Evolutionary conservation across 2,329 filamentous ascomycete species (phyloP).

Genomic region (Colletotrichum sp.): DNA sequence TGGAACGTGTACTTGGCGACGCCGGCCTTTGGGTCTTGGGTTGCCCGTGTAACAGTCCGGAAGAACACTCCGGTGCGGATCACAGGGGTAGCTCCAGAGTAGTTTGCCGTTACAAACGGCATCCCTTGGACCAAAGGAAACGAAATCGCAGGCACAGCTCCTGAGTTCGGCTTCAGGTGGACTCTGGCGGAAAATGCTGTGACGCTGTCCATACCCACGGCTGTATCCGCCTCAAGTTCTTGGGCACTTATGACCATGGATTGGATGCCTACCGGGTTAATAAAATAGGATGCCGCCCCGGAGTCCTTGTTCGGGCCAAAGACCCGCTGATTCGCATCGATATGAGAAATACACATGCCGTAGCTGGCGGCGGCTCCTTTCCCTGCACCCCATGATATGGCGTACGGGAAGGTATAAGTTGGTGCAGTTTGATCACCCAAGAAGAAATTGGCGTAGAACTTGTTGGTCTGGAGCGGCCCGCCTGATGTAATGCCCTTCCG

Average conservation of each 20-base stretch:
- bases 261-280: slow-evolving; percentile 83
- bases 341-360: slow-evolving; percentile 80
- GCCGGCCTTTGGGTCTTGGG: slow-evolving; percentile 62
- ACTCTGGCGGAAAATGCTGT: slow-evolving; percentile 69
- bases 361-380: slow-evolving; percentile 68
- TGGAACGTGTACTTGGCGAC: slow-evolving; percentile 78
- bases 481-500: slow-evolving; percentile 53
- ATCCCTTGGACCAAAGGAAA: slow-evolving; percentile 91
- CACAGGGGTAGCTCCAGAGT: slow-evolving; percentile 71
- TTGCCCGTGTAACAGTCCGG: slow-evolving; percentile 64
- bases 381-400: slow-evolving; percentile 71
- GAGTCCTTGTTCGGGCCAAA: slow-evolving; percentile 64
- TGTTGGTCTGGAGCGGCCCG: slow-evolving; percentile 73
- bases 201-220: slow-evolving; percentile 56
- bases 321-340: slow-evolving; percentile 69
- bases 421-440: slow-evolving; percentile 73
- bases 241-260: slow-evolving; percentile 80
- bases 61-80: slow-evolving; percentile 81
- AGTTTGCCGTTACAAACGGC: slow-evolving; percentile 82
- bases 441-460: slow-evolving; percentile 83
- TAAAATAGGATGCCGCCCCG: slow-evolving; percentile 72
- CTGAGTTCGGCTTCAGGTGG: slow-evolving; percentile 63
- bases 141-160: slow-evolving; percentile 65
- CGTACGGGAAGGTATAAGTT: slow-evolving; percentile 79
- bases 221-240: slow-evolving; percentile 70